These are phyloP conservation scores for Acer negundo DNA, from an alignment of 345 rosid species.

Conservation along the genomic window DNA sequence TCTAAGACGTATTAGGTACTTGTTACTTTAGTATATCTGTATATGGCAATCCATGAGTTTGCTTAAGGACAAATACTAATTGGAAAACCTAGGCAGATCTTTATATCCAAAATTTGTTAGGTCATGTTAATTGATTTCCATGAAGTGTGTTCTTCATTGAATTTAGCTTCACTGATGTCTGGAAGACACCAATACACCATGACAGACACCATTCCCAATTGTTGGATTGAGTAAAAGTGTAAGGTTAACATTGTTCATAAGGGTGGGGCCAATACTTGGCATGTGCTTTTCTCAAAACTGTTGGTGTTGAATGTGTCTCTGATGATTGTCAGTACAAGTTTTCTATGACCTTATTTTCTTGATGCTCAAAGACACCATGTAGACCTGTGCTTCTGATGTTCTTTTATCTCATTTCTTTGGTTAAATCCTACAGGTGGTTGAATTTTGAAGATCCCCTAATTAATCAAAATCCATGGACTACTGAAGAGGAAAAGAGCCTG, in stretches of 20 bases:
- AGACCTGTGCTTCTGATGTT: neutral
- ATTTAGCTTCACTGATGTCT: conserved; percentile 17
- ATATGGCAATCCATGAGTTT: neutral
- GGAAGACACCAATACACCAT: conserved; percentile 4
- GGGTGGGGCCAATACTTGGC: conserved; percentile 25
- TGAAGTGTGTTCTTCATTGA: conserved; percentile 32
- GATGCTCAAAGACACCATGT: neutral
- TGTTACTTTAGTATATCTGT: neutral
- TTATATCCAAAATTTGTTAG: no score
- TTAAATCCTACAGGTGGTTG: conserved; percentile 67
- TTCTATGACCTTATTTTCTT: conserved; percentile 5
- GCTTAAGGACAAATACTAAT: neutral
- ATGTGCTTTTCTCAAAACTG: conserved; percentile 25
- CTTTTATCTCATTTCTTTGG: conserved; percentile 11
- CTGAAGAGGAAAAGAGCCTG: conserved; percentile 70
- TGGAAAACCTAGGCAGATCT: neutral
- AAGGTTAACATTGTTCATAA: conserved; percentile 25
- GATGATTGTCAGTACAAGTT: conserved; percentile 29
- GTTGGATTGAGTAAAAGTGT: conserved; percentile 33
- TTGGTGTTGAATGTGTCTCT: conserved; percentile 22
- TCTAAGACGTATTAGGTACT: neutral
- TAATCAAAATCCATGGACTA: conserved; percentile 62
- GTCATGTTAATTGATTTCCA: conserved; percentile 24
- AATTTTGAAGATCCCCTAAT: conserved; percentile 80
- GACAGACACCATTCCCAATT: conserved; percentile 28